Conservation (phyloP, 345 rosid genomes). For the Raphanus raphanistrum region DNA sequence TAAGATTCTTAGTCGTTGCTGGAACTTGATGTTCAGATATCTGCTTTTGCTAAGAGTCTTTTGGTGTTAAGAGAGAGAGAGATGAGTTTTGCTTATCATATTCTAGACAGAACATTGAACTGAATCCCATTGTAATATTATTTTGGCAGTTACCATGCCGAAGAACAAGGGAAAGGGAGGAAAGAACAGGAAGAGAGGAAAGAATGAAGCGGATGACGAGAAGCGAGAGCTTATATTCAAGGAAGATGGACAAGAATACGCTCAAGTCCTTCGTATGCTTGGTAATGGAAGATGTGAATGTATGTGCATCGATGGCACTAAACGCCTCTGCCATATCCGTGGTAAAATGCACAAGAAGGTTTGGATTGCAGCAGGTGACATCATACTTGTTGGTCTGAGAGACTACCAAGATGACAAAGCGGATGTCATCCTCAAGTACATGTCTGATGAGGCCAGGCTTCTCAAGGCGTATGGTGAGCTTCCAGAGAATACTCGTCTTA, state of each 20-base stretch:
- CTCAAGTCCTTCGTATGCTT: slow-evolving; percentile 74
- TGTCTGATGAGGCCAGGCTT: slow-evolving; percentile 72
- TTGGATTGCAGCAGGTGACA: slow-evolving; percentile 86
- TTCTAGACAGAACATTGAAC: background rate
- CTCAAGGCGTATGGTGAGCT: slow-evolving; percentile 78
- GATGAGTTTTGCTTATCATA: background rate
- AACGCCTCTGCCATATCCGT: slow-evolving; percentile 73
- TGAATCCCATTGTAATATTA: background rate
- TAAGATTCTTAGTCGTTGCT: background rate
- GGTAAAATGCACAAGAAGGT: slow-evolving; percentile 93
- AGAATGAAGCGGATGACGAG: slow-evolving; percentile 78
- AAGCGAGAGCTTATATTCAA: slow-evolving; percentile 78
- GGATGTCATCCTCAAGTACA: slow-evolving; percentile 76
- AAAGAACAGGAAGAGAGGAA: slow-evolving; percentile 85
- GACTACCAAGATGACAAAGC: slow-evolving; percentile 86
- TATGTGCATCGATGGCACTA: slow-evolving; percentile 62
- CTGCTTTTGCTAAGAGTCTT: background rate
- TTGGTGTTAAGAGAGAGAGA: background rate
- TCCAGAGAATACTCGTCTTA: slow-evolving; percentile 65
- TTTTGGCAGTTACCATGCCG: slow-evolving; percentile 50
- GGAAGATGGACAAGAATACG: slow-evolving; percentile 78
- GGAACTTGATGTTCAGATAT: background rate
- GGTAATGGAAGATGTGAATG: slow-evolving; percentile 77
- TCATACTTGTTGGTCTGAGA: slow-evolving; percentile 71
- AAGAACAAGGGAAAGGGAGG: slow-evolving; percentile 89